A percentile compares a stretch with the other conserved stretches of the same genome.
Conservation (phyloP, 495 filamentous ascomycete species). For the Amorphotheca resinae region DNA sequence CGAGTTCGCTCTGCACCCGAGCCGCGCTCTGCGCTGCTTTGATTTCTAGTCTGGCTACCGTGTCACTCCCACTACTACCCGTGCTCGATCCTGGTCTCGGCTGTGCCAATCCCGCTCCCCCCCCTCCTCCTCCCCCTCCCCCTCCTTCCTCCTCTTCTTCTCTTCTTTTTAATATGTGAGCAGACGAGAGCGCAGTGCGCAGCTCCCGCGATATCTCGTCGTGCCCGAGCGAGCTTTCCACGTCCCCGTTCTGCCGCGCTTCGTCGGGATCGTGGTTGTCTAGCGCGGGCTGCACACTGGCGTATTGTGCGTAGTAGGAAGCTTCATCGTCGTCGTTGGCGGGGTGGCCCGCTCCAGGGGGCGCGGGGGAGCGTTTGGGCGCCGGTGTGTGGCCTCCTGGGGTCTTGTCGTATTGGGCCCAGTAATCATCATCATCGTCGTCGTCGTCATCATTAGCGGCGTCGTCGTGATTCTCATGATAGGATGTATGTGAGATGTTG, state of each 20-base stretch:
- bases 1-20: constrained; percentile 57
- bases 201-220: constrained; percentile 13
- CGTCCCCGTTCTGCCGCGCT: constrained; percentile 24
- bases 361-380: constrained; percentile 35
- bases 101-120: constrained; percentile 21
- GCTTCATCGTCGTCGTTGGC: constrained; percentile 45
- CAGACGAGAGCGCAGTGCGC: constrained; percentile 3
- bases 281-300: constrained; percentile 78
- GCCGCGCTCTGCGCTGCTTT: constrained; percentile 32
- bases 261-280: constrained; percentile 76
- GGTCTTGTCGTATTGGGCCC: constrained; percentile 85
- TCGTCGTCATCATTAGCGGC: constrained; percentile 38
- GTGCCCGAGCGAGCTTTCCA: constrained; percentile 13
- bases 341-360: background rate
- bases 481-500: constrained; percentile 16
- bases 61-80: constrained; percentile 38
- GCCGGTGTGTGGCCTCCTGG: constrained; percentile 59
- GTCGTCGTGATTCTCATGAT: constrained; percentile 24
- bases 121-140: background rate
- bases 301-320: constrained; percentile 80
- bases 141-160: background rate
- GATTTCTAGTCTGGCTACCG: constrained; percentile 54
- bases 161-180: background rate
- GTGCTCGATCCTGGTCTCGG: constrained; percentile 41
- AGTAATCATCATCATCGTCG: constrained; percentile 85